Percentiles rank a stretch among this genome's conserved stretches.
Conservation (phyloP, 78 protist species). For the Chrysochromulina tobinii region DNA sequence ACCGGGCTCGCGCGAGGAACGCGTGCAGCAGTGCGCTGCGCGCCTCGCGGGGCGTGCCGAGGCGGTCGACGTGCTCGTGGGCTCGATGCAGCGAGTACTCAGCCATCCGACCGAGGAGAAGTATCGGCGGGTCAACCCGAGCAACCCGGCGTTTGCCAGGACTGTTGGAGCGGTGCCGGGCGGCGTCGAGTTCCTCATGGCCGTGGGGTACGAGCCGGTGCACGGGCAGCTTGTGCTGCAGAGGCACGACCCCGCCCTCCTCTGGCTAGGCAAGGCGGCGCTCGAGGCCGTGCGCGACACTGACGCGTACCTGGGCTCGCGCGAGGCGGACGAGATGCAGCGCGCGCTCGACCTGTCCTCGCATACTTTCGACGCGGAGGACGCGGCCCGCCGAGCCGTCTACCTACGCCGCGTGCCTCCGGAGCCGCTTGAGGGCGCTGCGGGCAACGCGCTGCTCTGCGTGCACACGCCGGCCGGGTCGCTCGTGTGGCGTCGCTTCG, state of each 20-base stretch:
- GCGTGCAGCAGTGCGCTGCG: background rate
- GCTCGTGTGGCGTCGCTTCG: slow-evolving; percentile 17
- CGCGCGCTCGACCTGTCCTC: background rate
- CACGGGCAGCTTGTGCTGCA: background rate
- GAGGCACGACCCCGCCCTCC: background rate
- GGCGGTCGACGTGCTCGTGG: background rate
- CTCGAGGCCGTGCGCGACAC: background rate
- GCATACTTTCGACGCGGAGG: background rate
- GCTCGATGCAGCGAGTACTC: background rate
- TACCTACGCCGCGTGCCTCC: background rate
- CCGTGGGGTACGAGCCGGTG: background rate
- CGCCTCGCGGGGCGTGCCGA: background rate
- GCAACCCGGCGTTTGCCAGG: background rate
- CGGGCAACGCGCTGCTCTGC: slow-evolving; percentile 25
- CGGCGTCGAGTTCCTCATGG: background rate
- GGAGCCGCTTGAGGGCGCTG: background rate
- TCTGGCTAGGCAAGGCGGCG: background rate
- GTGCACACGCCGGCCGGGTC: background rate
- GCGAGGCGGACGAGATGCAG: background rate
- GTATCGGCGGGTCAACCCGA: background rate
- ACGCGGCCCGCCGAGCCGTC: background rate
- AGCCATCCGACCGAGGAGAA: background rate
- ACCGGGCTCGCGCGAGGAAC: background rate
- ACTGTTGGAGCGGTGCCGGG: background rate
- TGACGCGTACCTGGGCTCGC: background rate